These are phyloP conservation scores for Phyllostachys edulis DNA, from an alignment of 176 grass and related monocot genomes.

Conservation along the genomic window DNA sequence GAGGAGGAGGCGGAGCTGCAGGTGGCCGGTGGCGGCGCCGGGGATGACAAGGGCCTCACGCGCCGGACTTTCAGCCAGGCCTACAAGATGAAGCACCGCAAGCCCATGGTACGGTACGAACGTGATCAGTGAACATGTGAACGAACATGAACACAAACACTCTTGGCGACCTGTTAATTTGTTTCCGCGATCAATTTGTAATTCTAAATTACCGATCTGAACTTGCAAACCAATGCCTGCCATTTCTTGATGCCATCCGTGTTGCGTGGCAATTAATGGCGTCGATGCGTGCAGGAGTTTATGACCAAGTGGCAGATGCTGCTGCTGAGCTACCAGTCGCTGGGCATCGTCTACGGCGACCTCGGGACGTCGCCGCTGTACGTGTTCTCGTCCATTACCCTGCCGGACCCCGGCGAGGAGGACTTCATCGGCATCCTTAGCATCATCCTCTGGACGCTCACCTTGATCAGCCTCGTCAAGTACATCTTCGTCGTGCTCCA, in stretches of 20 bases:
- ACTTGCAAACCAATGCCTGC: neutral
- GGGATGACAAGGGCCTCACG: neutral
- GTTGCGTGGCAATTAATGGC: neutral
- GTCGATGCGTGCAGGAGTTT: slow-evolving; percentile 37
- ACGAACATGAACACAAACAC: too few relatives aligned
- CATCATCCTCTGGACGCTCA: slow-evolving; percentile 79
- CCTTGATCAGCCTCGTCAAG: slow-evolving; percentile 64
- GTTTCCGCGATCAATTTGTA: neutral
- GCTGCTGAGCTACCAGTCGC: slow-evolving; percentile 65
- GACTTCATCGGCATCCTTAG: slow-evolving; percentile 70
- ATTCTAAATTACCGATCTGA: neutral
- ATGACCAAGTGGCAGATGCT: slow-evolving; percentile 35
- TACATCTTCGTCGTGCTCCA: slow-evolving; percentile 64
- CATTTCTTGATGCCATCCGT: neutral
- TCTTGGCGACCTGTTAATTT: neutral
- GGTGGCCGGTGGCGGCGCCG: neutral
- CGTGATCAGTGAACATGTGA: too few relatives aligned
- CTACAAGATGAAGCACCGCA: slow-evolving; percentile 54
- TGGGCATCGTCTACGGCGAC: slow-evolving; percentile 78
- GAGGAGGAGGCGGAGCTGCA: neutral
- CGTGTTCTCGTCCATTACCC: slow-evolving; percentile 64
- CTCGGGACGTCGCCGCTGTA: slow-evolving; percentile 79
- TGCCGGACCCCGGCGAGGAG: slow-evolving; percentile 33
- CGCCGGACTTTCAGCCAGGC: slow-evolving; percentile 40
- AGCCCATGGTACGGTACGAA: slow-evolving; percentile 27